Percentiles rank a stretch among this genome's conserved stretches.
Conservation (phyloP, 495 filamentous ascomycete species). For the Letharia lupina region DNA sequence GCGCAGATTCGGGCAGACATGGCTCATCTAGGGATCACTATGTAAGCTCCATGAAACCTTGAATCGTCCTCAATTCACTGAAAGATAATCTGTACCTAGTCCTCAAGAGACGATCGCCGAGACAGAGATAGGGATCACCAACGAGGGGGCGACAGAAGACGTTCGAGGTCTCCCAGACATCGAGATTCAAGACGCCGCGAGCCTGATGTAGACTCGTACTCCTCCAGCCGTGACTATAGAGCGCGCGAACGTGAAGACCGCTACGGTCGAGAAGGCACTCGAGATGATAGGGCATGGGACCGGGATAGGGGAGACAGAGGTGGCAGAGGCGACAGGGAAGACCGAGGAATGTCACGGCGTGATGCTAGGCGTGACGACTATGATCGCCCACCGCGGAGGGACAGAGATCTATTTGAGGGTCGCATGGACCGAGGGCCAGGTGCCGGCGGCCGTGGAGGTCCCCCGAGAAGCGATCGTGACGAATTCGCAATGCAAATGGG, state of each 20-base stretch:
- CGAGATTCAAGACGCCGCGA: slow-evolving; percentile 43
- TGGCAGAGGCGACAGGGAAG: slow-evolving; percentile 28
- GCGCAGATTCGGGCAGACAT: slow-evolving; percentile 56
- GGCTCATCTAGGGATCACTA: slow-evolving; percentile 64
- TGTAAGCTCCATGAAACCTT: slow-evolving; percentile 39
- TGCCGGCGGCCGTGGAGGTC: slow-evolving; percentile 34
- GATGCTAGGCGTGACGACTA: slow-evolving; percentile 54
- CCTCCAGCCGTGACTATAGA: slow-evolving; percentile 79
- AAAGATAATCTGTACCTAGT: slow-evolving; percentile 24
- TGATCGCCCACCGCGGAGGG: slow-evolving; percentile 51
- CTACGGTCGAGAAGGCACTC: slow-evolving; percentile 55
- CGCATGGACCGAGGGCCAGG: slow-evolving; percentile 53
- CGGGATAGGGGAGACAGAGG: slow-evolving; percentile 53
- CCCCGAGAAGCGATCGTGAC: slow-evolving; percentile 38
- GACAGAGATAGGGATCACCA: slow-evolving; percentile 43
- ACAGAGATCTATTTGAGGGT: slow-evolving; percentile 58
- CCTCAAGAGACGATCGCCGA: slow-evolving; percentile 41
- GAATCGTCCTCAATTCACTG: neutral
- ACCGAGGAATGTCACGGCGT: slow-evolving; percentile 34
- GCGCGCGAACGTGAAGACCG: slow-evolving; percentile 86
- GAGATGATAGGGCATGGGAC: slow-evolving; percentile 61
- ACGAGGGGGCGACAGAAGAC: slow-evolving; percentile 49
- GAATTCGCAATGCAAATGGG: slow-evolving; percentile 39
- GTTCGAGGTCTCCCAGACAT: slow-evolving; percentile 64
- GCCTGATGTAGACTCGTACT: slow-evolving; percentile 78